Percentiles rank a stretch among this genome's conserved stretches.
Conservation (phyloP, 2,329 filamentous ascomycete genomes). For the Xylariaceae sp. region DNA sequence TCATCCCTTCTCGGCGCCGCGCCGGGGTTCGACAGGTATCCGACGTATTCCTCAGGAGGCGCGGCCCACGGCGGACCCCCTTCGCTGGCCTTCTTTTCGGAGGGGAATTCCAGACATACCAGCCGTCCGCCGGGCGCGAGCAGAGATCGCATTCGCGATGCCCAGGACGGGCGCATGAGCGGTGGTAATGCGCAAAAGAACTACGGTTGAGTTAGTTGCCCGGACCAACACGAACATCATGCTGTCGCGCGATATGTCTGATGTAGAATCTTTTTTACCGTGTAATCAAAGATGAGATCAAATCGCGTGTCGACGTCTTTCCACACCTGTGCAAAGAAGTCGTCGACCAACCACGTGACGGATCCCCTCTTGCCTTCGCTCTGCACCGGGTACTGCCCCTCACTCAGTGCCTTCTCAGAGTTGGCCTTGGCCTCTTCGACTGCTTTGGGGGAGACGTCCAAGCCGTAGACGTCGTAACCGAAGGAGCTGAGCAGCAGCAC, state of each 20-base stretch:
- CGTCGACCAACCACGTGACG: conserved; percentile 52
- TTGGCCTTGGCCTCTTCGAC: conserved; percentile 42
- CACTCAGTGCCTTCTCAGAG: conserved; percentile 34
- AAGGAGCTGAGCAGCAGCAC: conserved; percentile 67
- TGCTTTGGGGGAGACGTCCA: conserved; percentile 57
- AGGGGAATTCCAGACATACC: conserved; percentile 71
- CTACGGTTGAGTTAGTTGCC: conserved; percentile 31
- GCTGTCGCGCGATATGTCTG: background rate
- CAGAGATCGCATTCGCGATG: conserved; percentile 39
- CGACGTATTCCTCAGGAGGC: conserved; percentile 63
- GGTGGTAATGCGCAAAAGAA: conserved; percentile 60
- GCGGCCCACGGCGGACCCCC: conserved; percentile 70
- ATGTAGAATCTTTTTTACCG: conserved; percentile 35
- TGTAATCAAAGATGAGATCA: conserved; percentile 62
- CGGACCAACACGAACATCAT: background rate
- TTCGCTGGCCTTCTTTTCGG: conserved; percentile 58
- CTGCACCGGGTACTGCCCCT: conserved; percentile 33
- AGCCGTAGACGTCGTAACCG: conserved; percentile 71
- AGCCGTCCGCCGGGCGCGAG: conserved; percentile 46
- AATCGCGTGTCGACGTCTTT: conserved; percentile 43
- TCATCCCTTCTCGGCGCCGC: conserved; percentile 56
- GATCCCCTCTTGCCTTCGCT: conserved; percentile 41
- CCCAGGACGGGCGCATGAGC: conserved; percentile 39
- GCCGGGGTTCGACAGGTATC: conserved; percentile 65
- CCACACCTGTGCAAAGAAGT: conserved; percentile 63